These are phyloP conservation scores for Eucalyptus globulus DNA, from an alignment of 345 rosid genomes.

Conservation along the genomic window DNA sequence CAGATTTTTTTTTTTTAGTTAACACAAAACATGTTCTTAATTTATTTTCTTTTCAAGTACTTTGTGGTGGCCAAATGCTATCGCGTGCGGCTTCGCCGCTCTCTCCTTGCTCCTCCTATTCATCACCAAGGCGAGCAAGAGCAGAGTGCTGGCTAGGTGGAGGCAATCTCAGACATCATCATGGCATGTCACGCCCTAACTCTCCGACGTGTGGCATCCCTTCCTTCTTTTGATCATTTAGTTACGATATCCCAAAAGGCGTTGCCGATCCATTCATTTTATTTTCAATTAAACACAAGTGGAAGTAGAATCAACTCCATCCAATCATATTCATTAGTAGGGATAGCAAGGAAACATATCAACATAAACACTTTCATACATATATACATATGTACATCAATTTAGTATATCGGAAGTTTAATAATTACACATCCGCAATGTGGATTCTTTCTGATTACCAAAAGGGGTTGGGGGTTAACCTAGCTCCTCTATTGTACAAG, in stretches of 20 bases:
- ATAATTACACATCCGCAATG: no score
- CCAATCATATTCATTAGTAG: no score
- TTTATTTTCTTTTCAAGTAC: slow-evolving; percentile 11
- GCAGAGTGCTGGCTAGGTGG: background rate
- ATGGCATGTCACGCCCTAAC: background rate
- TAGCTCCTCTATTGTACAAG: no score
- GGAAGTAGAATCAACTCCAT: no score
- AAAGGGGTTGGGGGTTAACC: no score
- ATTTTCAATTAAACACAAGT: no score
- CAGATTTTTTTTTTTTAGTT: rapidly evolving
- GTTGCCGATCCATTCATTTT: rapidly evolving
- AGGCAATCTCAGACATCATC: slow-evolving; percentile 20
- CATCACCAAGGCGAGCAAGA: background rate
- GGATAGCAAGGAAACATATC: no score
- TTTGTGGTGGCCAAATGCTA: slow-evolving; percentile 28
- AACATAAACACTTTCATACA: rapidly evolving
- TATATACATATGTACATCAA: no score
- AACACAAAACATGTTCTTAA: no score
- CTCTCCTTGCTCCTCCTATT: slow-evolving; percentile 20
- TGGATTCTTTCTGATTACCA: rapidly evolving
- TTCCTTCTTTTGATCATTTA: no score
- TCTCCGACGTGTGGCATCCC: rapidly evolving
- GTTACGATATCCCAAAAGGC: rapidly evolving
- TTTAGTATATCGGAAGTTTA: no score
- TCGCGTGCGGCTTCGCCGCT: slow-evolving; percentile 41